Base-by-base conservation (phyloP, 176 grass and related monocot species). In the Musa troglodytarum region DNA sequence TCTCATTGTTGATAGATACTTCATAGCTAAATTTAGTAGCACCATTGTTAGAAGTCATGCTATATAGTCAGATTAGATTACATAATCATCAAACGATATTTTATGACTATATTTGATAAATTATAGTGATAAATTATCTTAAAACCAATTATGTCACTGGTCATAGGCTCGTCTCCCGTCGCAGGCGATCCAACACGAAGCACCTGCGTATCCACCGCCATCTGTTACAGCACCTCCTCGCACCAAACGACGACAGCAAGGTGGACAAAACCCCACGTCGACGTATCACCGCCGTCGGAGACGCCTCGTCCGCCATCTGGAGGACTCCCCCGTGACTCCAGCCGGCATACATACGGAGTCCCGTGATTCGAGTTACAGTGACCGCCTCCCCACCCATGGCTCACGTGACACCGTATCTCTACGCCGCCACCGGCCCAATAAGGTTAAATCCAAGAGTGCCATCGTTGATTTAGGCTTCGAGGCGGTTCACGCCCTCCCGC, bases 401-500 rank as follows among this genome's bases (percentile, higher is more conserved):
- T 70, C 68, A 70, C 43, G 68, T 70, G 68, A 70, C 68, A 70
- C 17, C 68, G 68, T 19, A 20, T 70, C 16, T 50, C 50, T 51
- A 17, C 43, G 63, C 63, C 0, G 20, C 61, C n/a, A 0, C 63
- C 22, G 22, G 22, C 22, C 22, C 22, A 16, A 29, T 34, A 34
- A 67, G 14, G 2, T 9, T 12, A 3, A 34, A 5, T 1, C 11
- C 11, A 9, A 15, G 24, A 25, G 23, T 10, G 23, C 1, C 20
- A 20, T 67, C 1, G 9, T 11, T 25, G 64, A 12, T 14, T 28
- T 28, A 12, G 25, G 64, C 10, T 8, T 34, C 64, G 68, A 14
- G 5, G 17, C 86, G 84, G 90, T 89, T 87, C 87, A 54, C 72
- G 24, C 13, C 74, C 53, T 82, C 68, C 20, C 84, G 50, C 77